phyloP scores from a whole-genome alignment of 768 basidiomycete species.

The Tricholoma terreum region DNA sequence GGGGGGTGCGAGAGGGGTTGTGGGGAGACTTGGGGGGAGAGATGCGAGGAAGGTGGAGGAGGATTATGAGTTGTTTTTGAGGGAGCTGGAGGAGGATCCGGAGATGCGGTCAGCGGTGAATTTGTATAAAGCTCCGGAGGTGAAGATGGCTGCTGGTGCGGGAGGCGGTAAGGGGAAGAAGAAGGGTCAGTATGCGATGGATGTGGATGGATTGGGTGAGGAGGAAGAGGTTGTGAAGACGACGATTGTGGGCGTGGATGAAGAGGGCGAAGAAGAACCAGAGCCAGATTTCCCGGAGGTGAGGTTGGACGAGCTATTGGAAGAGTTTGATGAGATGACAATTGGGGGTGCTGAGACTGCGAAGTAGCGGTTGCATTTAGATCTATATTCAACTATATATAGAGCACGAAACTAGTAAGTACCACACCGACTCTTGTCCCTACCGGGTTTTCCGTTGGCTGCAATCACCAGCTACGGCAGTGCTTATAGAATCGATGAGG shows the following conservation, averaged over 20 bases:
- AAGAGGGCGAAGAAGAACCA: slow-evolving; percentile 45
- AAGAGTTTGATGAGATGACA: slow-evolving; percentile 91
- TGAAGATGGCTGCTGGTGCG: slow-evolving; percentile 49
- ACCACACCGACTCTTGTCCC: too few species aligned
- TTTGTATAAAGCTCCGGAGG: slow-evolving; percentile 69
- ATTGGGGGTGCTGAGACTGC: slow-evolving; percentile 44
- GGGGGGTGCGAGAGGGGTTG: slow-evolving; percentile 74
- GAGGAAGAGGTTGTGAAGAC: slow-evolving; percentile 20
- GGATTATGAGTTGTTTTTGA: slow-evolving; percentile 95
- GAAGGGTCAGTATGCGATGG: slow-evolving; percentile 60
- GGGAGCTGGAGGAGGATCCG: slow-evolving; percentile 91
- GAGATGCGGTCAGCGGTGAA: slow-evolving; percentile 87
- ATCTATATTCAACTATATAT: too few species aligned
- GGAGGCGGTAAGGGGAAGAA: slow-evolving; percentile 35
- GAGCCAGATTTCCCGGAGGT: slow-evolving; percentile 91
- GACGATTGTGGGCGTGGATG: slow-evolving; percentile 24
- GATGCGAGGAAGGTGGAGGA: slow-evolving; percentile 92
- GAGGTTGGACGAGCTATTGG: slow-evolving; percentile 78
- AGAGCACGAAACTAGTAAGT: too few species aligned
- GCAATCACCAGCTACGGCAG: too few species aligned
- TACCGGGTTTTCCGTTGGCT: too few species aligned
- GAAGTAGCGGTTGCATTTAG: background rate
- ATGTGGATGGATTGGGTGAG: slow-evolving; percentile 52
- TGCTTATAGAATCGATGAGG: too few species aligned
- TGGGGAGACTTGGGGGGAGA: slow-evolving; percentile 85